A percentile compares a stretch with the other conserved stretches of the same genome.
Evolutionary conservation across 257 asterid species (phyloP).

Genomic region (Ajuga chamaepitys): DNA sequence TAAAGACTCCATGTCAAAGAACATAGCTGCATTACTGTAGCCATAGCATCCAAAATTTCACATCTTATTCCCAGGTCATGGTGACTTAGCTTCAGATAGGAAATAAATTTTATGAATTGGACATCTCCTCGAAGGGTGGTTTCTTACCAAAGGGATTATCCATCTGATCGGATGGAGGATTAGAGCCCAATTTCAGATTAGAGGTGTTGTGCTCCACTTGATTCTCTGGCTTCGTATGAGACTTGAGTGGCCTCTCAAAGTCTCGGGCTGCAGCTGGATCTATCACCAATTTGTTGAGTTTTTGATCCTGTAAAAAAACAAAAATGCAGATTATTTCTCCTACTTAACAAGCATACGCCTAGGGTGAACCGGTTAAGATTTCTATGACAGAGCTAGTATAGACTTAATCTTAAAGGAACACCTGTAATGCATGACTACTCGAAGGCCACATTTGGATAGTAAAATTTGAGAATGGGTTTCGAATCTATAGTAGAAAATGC

Average conservation of each 20-base stretch:
- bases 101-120: constrained; percentile 21
- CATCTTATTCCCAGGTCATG: neutral
- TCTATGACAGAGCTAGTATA: no score
- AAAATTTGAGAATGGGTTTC: no score
- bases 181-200: constrained; percentile 31
- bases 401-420: no score
- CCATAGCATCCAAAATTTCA: neutral
- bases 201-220: constrained; percentile 37
- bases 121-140: constrained; percentile 37
- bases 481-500: no score
- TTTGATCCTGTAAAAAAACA: constrained; percentile 60
- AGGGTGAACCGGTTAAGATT: no score
- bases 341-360: neutral
- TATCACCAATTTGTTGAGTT: constrained; percentile 61
- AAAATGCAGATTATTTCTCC: neutral
- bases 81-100: neutral
- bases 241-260: constrained; percentile 72
- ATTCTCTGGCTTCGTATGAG: constrained; percentile 45
- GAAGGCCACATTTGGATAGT: no score
- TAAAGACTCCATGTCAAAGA: neutral
- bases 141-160: constrained; percentile 27
- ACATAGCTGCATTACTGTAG: neutral
- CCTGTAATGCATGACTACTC: neutral
- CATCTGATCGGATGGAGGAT: constrained; percentile 28
- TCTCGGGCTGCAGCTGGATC: constrained; percentile 81